A percentile compares a stretch with the other conserved stretches of the same genome.
Conservation (phyloP, 352 stramenopile genomes). For the Pythium periplocum region DNA sequence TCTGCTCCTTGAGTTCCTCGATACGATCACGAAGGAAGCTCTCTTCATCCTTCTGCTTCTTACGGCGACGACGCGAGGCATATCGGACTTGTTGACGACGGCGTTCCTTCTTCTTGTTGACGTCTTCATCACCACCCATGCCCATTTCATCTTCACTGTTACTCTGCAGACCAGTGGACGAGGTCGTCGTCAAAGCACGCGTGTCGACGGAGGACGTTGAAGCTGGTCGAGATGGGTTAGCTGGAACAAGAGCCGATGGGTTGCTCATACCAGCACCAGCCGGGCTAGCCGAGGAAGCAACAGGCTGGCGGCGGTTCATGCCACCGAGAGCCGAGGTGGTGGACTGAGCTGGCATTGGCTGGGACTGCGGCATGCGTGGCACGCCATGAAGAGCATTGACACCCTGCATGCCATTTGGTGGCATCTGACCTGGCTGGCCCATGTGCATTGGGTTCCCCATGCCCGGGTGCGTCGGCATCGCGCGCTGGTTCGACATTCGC, state of each 20-base stretch:
- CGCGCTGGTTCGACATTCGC: constrained; percentile 1
- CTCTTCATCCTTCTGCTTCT: constrained; percentile 84
- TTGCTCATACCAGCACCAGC: not conserved
- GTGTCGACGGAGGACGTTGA: constrained; percentile 21
- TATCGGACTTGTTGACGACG: constrained; percentile 75
- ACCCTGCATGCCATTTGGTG: constrained; percentile 7
- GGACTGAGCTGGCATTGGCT: constrained; percentile 20
- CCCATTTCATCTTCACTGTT: constrained; percentile 57
- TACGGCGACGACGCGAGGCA: constrained; percentile 67
- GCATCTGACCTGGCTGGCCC: constrained; percentile 9
- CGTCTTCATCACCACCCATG: constrained; percentile 41
- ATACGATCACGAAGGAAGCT: constrained; percentile 76
- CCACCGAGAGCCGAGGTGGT: constrained; percentile 11
- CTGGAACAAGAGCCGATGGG: constrained; percentile 31
- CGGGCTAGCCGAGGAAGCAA: not conserved
- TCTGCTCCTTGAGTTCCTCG: constrained; percentile 80
- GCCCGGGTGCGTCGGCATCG: constrained; percentile 12
- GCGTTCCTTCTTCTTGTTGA: constrained; percentile 77
- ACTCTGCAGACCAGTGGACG: constrained; percentile 25
- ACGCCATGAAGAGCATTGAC: constrained; percentile 16
- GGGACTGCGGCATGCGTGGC: constrained; percentile 18
- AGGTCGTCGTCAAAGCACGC: constrained; percentile 32
- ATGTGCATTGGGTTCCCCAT: constrained; percentile 24
- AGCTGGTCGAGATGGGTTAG: constrained; percentile 15
- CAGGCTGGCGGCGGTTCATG: constrained; percentile 4